Percentiles rank a stretch among this genome's conserved stretches.
phyloP scores from a whole-genome alignment of 345 rosid genomes.

The Eucalyptus dawsonii region DNA sequence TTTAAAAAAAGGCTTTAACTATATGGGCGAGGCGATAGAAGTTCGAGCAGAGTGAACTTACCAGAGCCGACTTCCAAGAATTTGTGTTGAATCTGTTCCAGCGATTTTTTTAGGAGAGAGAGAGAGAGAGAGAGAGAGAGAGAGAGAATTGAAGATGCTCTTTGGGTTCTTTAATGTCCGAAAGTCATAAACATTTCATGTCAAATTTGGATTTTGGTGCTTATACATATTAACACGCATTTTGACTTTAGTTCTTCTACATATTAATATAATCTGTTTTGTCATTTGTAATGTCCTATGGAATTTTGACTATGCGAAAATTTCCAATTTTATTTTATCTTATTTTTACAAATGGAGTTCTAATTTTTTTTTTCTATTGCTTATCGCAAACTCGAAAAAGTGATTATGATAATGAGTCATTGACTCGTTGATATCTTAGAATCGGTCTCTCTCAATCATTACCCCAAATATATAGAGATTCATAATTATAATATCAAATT shows the following conservation, averaged over 20 bases:
- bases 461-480: neutral
- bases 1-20: neutral
- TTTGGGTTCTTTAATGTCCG: neutral
- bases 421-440: neutral
- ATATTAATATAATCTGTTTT: no score
- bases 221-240: neutral
- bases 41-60: neutral
- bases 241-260: neutral
- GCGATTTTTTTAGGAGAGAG: neutral
- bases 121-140: neutral
- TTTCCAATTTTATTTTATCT: no score
- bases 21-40: neutral
- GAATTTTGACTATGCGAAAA: no score
- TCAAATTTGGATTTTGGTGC: neutral
- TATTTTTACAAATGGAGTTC: neutral
- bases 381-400: neutral
- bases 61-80: constrained; percentile 19
- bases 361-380: neutral
- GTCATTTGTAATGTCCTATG: neutral
- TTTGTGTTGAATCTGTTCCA: constrained; percentile 31
- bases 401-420: neutral
- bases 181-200: neutral
- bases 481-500: neutral
- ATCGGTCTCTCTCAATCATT: neutral
- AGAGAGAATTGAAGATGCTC: neutral